phyloP scores from a whole-genome alignment of 2,329 filamentous ascomycete species.

The Lasiodiplodia sp. region DNA sequence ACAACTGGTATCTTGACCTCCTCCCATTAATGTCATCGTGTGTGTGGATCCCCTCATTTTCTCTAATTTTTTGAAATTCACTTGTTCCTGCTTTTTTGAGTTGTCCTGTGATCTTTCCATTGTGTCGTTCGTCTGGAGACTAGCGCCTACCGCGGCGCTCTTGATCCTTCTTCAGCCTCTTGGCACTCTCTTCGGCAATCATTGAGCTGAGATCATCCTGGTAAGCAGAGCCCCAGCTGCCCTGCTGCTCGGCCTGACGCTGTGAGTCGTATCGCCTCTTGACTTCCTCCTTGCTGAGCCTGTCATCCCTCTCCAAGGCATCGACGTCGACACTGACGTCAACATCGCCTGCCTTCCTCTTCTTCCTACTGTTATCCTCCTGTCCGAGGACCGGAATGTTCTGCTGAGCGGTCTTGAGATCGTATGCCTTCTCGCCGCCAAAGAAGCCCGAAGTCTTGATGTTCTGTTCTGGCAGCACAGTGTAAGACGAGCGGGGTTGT shows the following conservation, averaged over 20 bases:
- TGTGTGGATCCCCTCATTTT: not conserved
- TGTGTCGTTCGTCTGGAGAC: constrained; percentile 14
- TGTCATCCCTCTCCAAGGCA: constrained; percentile 74
- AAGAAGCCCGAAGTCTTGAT: constrained; percentile 92
- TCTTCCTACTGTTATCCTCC: constrained; percentile 80
- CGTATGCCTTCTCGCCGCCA: constrained; percentile 91
- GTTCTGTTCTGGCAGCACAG: constrained; percentile 87
- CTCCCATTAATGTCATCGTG: constrained; percentile 2
- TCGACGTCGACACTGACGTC: constrained; percentile 93
- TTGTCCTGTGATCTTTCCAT: constrained; percentile 21
- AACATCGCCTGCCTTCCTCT: constrained; percentile 90
- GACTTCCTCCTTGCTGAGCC: constrained; percentile 84
- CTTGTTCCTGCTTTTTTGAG: constrained; percentile 1
- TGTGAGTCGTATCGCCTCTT: constrained; percentile 78
- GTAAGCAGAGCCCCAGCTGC: constrained; percentile 74
- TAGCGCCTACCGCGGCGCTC: constrained; percentile 71
- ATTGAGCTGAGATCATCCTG: constrained; percentile 94
- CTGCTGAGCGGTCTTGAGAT: constrained; percentile 70
- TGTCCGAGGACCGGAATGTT: constrained; percentile 77
- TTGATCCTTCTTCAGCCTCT: constrained; percentile 86
- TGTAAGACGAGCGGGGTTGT: constrained; percentile 80
- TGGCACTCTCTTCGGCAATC: constrained; percentile 92
- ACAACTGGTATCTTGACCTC: constrained; percentile 28
- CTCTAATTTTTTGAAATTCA: constrained; percentile 11
- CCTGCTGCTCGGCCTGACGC: constrained; percentile 66